Evolutionary conservation across 2,329 filamentous ascomycete genomes (phyloP).

Genomic region (Endothia cerciana): DNA sequence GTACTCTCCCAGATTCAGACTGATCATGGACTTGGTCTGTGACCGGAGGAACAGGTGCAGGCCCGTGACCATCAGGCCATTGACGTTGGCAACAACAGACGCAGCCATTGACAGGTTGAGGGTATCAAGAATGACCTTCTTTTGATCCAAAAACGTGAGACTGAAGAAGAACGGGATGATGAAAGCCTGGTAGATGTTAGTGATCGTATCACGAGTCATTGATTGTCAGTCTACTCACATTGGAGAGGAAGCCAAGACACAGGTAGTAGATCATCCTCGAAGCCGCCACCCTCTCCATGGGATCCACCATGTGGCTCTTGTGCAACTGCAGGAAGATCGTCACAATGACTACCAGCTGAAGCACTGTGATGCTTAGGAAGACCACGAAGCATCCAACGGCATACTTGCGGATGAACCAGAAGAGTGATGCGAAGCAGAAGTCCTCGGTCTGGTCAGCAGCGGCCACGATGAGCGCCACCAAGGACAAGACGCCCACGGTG

Average conservation of each 20-base stretch:
- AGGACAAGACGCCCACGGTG: conserved; percentile 52
- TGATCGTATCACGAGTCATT: neutral
- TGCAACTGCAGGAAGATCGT: conserved; percentile 62
- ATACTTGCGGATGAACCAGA: conserved; percentile 69
- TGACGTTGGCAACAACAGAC: conserved; percentile 67
- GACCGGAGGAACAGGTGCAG: conserved; percentile 70
- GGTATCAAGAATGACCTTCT: conserved; percentile 43
- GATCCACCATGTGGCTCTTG: conserved; percentile 57
- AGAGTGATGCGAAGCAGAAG: conserved; percentile 68
- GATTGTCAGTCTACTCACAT: conserved; percentile 48
- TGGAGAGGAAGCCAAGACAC: conserved; percentile 58
- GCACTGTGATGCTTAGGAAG: conserved; percentile 52
- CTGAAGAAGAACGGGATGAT: conserved; percentile 68
- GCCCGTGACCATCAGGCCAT: conserved; percentile 66
- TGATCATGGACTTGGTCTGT: conserved; percentile 61
- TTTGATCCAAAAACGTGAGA: conserved; percentile 50
- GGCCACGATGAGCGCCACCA: conserved; percentile 63
- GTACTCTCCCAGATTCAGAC: conserved; percentile 48
- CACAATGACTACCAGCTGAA: conserved; percentile 54
- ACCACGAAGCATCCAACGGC: conserved; percentile 60
- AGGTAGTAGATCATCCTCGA: conserved; percentile 74
- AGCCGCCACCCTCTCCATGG: conserved; percentile 63
- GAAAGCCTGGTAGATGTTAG: conserved; percentile 48
- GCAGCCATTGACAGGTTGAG: conserved; percentile 64
- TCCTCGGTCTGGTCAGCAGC: conserved; percentile 58